Percentiles rank a stretch among this genome's conserved stretches.
These are phyloP conservation scores for Leucoagaricus sp. DNA, from an alignment of 1,284 basidiomycete species.

Conservation along the genomic window DNA sequence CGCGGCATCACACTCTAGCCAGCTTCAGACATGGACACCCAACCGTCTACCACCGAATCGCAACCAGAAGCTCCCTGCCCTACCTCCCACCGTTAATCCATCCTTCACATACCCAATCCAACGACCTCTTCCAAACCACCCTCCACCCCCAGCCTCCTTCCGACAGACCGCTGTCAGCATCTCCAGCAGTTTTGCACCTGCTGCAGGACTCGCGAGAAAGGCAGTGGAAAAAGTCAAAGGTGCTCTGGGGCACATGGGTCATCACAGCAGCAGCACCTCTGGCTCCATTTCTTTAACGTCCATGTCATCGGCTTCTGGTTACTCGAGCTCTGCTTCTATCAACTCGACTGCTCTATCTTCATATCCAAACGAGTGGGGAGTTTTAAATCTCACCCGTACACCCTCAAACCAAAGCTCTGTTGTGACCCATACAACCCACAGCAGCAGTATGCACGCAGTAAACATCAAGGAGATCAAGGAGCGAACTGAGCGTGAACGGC, in stretches of 20 bases:
- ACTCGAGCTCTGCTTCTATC: slow-evolving; percentile 22
- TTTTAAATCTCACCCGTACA: slow-evolving; percentile 23
- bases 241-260: slow-evolving; percentile 40
- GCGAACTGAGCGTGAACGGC: slow-evolving; percentile 17
- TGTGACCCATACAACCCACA: slow-evolving; percentile 12
- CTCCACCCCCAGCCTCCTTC: slow-evolving; percentile 31
- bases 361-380: slow-evolving; percentile 10
- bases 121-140: slow-evolving; percentile 7
- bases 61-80: slow-evolving; percentile 6
- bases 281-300: slow-evolving; percentile 42
- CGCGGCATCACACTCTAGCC: slow-evolving; percentile 34
- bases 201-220: slow-evolving; percentile 71
- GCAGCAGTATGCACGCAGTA: slow-evolving; percentile 18
- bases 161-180: slow-evolving; percentile 73
- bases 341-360: slow-evolving; percentile 11
- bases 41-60: slow-evolving; percentile 21
- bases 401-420: slow-evolving; percentile 35
- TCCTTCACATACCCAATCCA: slow-evolving; percentile 13
- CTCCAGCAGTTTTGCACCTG: slow-evolving; percentile 58
- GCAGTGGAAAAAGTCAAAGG: slow-evolving; percentile 72
- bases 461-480: slow-evolving; percentile 16
- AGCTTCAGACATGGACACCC: slow-evolving; percentile 16
- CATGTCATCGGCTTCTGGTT: slow-evolving; percentile 24
- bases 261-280: slow-evolving; percentile 15
- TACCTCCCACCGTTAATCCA: slow-evolving; percentile 12